A percentile compares a stretch with the other conserved stretches of the same genome.
Evolutionary conservation across 805 yeast genomes (phyloP).

Genomic region (Suhomyces vadensis): DNA sequence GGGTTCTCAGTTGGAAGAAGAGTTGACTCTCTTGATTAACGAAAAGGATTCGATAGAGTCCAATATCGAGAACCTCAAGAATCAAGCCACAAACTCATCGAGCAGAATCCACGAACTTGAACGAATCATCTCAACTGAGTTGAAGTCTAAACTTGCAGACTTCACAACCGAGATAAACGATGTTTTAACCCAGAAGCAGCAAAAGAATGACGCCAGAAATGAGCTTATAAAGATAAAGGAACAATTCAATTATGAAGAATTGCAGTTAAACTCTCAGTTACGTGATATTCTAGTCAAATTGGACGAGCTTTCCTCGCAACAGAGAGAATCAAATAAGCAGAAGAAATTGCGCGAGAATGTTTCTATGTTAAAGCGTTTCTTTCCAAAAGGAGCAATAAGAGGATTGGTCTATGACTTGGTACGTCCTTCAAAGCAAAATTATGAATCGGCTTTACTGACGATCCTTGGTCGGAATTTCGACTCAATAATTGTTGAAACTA

Average conservation of each 20-base stretch:
- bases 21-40: constrained; percentile 40
- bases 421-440: constrained; percentile 70
- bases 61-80: constrained; percentile 22
- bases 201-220: constrained; percentile 26
- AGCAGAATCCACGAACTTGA: constrained; percentile 44
- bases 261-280: constrained; percentile 62
- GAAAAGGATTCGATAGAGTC: constrained; percentile 46
- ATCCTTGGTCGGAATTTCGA: constrained; percentile 79
- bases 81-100: constrained; percentile 37
- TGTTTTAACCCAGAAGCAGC: constrained; percentile 28
- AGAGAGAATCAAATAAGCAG: constrained; percentile 74
- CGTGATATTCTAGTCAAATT: constrained; percentile 59
- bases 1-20: constrained; percentile 60
- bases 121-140: constrained; percentile 34
- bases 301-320: constrained; percentile 72
- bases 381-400: constrained; percentile 69
- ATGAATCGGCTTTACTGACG: constrained; percentile 71
- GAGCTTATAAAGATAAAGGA: constrained; percentile 38
- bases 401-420: constrained; percentile 82
- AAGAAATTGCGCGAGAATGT: constrained; percentile 72
- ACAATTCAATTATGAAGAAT: constrained; percentile 46
- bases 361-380: constrained; percentile 62
- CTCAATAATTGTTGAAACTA: constrained; percentile 77
- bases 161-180: constrained; percentile 33
- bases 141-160: constrained; percentile 31